These are phyloP conservation scores for Amanita rubescens DNA, from an alignment of 768 basidiomycete genomes.

Conservation along the genomic window DNA sequence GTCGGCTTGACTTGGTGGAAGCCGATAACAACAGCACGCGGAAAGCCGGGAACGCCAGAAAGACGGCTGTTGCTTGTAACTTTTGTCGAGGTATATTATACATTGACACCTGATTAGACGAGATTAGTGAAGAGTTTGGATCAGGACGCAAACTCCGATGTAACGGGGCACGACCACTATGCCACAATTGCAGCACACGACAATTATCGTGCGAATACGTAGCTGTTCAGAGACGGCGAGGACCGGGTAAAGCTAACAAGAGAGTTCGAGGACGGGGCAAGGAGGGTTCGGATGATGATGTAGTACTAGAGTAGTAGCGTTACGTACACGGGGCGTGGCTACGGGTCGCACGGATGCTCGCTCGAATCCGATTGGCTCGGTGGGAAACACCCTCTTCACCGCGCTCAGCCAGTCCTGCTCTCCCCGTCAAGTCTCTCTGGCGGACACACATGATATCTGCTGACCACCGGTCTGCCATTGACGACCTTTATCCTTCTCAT, in stretches of 20 bases:
- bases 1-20: constrained; percentile 18
- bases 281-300: too few relatives aligned
- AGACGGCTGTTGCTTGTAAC: constrained; percentile 64
- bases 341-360: constrained; percentile 24
- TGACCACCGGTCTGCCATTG: constrained; percentile 48
- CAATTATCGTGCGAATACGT: constrained; percentile 48
- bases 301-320: too few relatives aligned
- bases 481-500: too few relatives aligned
- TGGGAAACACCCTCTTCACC: constrained; percentile 44
- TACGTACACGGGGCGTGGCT: constrained; percentile 17
- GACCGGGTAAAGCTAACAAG: constrained; percentile 66
- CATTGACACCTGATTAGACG: constrained; percentile 4
- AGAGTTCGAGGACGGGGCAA: constrained; percentile 33
- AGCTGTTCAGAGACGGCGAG: constrained; percentile 47
- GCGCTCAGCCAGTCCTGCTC: constrained; percentile 53
- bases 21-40: constrained; percentile 16
- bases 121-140: background rate
- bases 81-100: constrained; percentile 61
- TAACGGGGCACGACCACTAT: constrained; percentile 57
- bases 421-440: constrained; percentile 43
- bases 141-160: constrained; percentile 71
- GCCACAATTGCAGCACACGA: constrained; percentile 54
- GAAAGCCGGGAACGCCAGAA: constrained; percentile 29
- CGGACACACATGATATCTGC: constrained; percentile 52
- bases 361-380: constrained; percentile 55